A percentile compares a stretch with the other conserved stretches of the same genome.
These are phyloP conservation scores for Adansonia digitata DNA, from an alignment of 345 rosid genomes.

Conservation along the genomic window DNA sequence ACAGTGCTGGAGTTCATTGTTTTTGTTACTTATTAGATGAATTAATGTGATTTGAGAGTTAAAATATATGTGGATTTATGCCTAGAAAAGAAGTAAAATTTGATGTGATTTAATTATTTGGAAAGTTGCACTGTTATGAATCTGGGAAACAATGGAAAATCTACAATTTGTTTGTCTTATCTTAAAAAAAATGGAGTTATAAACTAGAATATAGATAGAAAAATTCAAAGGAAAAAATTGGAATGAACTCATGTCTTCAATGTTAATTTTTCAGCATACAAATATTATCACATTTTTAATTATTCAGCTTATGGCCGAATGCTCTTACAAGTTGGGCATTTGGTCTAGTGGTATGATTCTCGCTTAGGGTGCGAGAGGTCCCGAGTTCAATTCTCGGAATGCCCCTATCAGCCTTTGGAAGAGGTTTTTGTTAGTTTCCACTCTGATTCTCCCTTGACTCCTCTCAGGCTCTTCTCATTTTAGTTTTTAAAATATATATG, in stretches of 20 bases:
- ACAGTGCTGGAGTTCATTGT: constrained; percentile 55
- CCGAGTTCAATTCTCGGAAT: constrained; percentile 76
- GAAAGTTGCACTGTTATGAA: neutral
- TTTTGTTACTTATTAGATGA: constrained; percentile 40
- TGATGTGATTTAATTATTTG: neutral
- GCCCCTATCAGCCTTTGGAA: too few species aligned
- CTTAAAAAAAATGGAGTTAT: neutral
- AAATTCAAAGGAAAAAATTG: neutral
- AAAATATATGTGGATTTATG: neutral
- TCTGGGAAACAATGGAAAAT: neutral
- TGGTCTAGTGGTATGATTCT: constrained; percentile 85
- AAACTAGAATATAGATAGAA: neutral
- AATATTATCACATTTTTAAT: too few species aligned
- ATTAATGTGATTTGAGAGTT: neutral
- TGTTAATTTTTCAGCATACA: neutral
- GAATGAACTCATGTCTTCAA: neutral
- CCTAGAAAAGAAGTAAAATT: neutral
- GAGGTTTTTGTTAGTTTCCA: neutral
- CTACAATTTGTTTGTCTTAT: neutral
- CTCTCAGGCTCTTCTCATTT: neutral
- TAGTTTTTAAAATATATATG: neutral
- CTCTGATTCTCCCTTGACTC: neutral
- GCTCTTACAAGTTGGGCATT: too few species aligned
- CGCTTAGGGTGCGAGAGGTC: constrained; percentile 86
- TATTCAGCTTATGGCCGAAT: too few species aligned